Evolutionary conservation across 441 rosid species (phyloP), one percentile per base, ranked within the genome.

Genomic region (Populus hybrid): DNA sequence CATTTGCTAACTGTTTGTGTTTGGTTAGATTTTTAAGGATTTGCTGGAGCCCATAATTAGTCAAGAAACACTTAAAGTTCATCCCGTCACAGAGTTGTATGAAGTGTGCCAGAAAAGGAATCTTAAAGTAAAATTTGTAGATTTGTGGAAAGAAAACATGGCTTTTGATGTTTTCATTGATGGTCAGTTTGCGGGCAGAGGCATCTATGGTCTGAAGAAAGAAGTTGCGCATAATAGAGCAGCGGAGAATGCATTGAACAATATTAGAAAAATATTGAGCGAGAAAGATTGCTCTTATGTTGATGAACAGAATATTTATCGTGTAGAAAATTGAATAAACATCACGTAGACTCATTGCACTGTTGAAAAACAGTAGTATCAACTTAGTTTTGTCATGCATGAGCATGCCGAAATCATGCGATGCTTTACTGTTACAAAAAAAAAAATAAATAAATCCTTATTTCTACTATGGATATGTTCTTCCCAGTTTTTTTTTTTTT

Each of bases 61-160:
- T 9, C 54, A 67, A 21, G 83, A 90, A 3, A 83, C 86, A 1
- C 4, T 93, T 0, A 67, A 66, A 35, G 38, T 10, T 2, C 97
- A 90, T 36, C 97, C 98, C 0, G 86, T 87, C 30, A 84, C 89
- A 0, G 76, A 90, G 46, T 40, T 92, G 0, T 61, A 84, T 36
- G 93, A 92, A 63, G 36, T 80, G 6, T 94, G 97, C 75, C 93
- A 92, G 42, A 92, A 90, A 83, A 79, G 68, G 23, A 87, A 87
- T n/a, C 20, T 92, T 74, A 86, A 84, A 24, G 23, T 90, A 30
- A 84, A 76, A 18, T 82, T 89, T 8, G 86, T 50, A n/a, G 98
- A 92, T 50, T 67, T 75, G 0, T 90, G 95, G 97, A 82, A 70
- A 38, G 86, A 85, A 28, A 78, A 57, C 14, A 86, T 74, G 2